Evolutionary conservation across 352 stramenopile species (phyloP), one percentile per base, ranked within the genome.

Genomic region (Blastocystis sp.): DNA sequence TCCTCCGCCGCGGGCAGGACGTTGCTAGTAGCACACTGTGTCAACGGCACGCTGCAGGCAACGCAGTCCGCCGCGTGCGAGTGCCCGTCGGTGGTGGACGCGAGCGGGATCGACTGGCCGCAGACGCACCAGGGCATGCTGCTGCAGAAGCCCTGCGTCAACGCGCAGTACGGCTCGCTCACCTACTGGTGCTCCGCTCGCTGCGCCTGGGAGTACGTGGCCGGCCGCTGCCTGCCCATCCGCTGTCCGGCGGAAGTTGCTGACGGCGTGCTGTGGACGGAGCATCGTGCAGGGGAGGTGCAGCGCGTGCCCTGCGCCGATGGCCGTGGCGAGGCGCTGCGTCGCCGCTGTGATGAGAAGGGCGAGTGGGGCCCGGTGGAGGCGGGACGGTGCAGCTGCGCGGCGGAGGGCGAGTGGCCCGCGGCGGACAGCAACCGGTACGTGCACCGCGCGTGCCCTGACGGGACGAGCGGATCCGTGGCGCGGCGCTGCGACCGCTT

Each of bases 401-500:
- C 71, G 21, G 48, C 28, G 21, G 71, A 81, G 45, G 28, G 3
- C 38, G 48, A 52, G 19, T 81, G 71, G 71, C 38, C 60, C 52
- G 66, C 34, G 6, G 52, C 40, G 21, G 21, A 43, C 2, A 65
- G 71, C 71, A 81, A 66, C 43, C 24, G 38, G 40, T 81, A 81
- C 34, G 28, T 40, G n/a, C 24, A 81, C 38, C 71, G 28, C 38
- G 28, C 42, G 11, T 81, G 71, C 42, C 71, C 71, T 0, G 48
- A 19, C 19, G 71, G 71, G 0, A 66, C 42, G 38, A 57, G 66
- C 24, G 71, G 71, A 17, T 7, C 10, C 1, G 28, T 81, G 6
- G 10, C 28, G 21, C 71, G 71, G 17, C 71, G 71, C 17, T 81
- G 71, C 54, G 52, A 65, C 60, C 71, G 71, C 38, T 65, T 81